Evolutionary conservation across 2,329 filamentous ascomycete species (phyloP).

Genomic region (Trichophyton simii): DNA sequence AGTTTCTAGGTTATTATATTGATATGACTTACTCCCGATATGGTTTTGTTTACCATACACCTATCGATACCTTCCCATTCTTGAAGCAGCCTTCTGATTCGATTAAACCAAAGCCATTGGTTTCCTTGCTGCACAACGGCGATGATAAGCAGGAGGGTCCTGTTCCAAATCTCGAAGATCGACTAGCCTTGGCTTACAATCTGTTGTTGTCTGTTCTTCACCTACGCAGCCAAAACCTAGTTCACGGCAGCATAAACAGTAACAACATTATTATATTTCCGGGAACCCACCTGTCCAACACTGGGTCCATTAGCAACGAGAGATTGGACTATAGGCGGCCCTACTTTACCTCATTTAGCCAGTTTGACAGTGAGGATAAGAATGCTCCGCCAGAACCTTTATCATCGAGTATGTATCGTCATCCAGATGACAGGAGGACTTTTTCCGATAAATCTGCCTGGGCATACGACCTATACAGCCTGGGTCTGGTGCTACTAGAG

Average conservation of each 20-base stretch:
- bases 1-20: conserved; percentile 41
- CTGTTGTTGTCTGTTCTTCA: conserved; percentile 45
- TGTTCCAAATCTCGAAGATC: conserved; percentile 47
- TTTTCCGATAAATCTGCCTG: conserved; percentile 29
- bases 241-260: conserved; percentile 53
- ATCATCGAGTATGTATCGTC: conserved; percentile 48
- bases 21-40: conserved; percentile 47
- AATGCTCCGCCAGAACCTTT: conserved; percentile 34
- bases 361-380: conserved; percentile 40
- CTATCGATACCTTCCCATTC: conserved; percentile 36
- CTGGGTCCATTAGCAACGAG: conserved; percentile 11
- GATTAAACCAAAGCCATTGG: conserved; percentile 29
- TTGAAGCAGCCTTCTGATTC: conserved; percentile 29
- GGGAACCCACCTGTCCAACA: conserved; percentile 24
- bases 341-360: conserved; percentile 47
- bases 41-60: conserved; percentile 49
- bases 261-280: conserved; percentile 50
- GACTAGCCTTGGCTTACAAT: conserved; percentile 49
- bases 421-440: conserved; percentile 39
- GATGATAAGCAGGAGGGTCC: conserved; percentile 30
- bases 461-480: conserved; percentile 47
- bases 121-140: conserved; percentile 31
- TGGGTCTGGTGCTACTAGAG: conserved; percentile 50
- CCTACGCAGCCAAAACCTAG: conserved; percentile 43
- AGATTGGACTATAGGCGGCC: conserved; percentile 40